Evolutionary conservation across 2,329 filamentous ascomycete species (phyloP).

Genomic region (Arthrocladium fulminans): DNA sequence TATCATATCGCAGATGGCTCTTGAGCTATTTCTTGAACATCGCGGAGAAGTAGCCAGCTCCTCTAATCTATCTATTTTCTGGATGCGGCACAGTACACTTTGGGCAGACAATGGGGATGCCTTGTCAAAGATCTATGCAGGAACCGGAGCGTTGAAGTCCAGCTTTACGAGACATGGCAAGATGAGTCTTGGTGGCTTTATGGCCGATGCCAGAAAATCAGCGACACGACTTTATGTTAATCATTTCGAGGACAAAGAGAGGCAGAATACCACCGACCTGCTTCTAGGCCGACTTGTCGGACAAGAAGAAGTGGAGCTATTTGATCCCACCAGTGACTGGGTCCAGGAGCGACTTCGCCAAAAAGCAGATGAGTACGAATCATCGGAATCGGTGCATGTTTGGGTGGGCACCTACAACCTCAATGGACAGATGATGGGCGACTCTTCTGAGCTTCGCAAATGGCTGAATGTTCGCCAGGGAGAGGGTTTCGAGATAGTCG

Average conservation of each 20-base stretch:
- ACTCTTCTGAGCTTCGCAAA: constrained; percentile 67
- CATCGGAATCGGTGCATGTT: constrained; percentile 64
- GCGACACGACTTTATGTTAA: constrained; percentile 93
- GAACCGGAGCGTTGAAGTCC: constrained; percentile 88
- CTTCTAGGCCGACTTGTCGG: constrained; percentile 77
- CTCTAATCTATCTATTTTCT: constrained; percentile 58
- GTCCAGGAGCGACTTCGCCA: constrained; percentile 68
- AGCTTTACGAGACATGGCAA: constrained; percentile 92
- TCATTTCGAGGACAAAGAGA: constrained; percentile 87
- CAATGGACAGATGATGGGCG: constrained; percentile 74
- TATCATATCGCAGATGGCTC: constrained; percentile 85
- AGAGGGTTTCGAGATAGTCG: constrained; percentile 74
- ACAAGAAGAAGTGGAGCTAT: constrained; percentile 74
- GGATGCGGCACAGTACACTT: constrained; percentile 81
- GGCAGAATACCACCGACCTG: constrained; percentile 91
- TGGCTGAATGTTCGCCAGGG: constrained; percentile 67
- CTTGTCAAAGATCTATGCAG: constrained; percentile 89
- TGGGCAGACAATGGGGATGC: constrained; percentile 98
- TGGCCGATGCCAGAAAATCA: constrained; percentile 93
- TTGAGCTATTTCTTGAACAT: constrained; percentile 74
- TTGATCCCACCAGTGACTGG: constrained; percentile 89
- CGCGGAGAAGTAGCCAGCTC: constrained; percentile 54
- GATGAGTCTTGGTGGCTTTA: constrained; percentile 85
- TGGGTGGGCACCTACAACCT: constrained; percentile 89
- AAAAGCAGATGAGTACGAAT: constrained; percentile 61